Conservation (phyloP, 306 rosid species). For the Notholithocarpus densiflorus region DNA sequence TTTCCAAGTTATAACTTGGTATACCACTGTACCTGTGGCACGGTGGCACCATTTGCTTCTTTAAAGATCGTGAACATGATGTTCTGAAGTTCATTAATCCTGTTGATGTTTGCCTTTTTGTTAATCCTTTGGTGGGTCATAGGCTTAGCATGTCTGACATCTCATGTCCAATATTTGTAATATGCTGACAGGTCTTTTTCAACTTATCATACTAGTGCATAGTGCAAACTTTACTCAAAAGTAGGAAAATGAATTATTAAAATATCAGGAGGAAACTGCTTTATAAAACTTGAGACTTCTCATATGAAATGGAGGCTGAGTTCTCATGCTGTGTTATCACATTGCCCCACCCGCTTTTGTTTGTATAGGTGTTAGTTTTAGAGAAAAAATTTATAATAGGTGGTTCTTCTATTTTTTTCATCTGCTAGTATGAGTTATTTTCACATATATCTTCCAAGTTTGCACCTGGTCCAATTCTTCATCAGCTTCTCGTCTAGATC, state of each 20-base stretch:
- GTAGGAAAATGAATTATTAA: neutral
- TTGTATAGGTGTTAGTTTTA: no score
- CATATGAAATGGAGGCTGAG: neutral
- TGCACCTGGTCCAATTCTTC: no score
- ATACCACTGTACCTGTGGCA: neutral
- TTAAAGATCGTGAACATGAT: neutral
- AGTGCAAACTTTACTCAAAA: neutral
- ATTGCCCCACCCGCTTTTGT: no score
- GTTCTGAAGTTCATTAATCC: neutral
- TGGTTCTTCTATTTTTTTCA: no score
- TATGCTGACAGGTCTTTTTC: neutral
- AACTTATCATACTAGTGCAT: neutral
- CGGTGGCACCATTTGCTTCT: neutral
- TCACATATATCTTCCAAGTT: neutral
- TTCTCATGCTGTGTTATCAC: neutral
- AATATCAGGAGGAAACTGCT: neutral
- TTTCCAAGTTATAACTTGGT: neutral
- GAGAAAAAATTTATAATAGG: no score
- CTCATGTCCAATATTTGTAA: neutral
- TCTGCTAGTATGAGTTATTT: neutral
- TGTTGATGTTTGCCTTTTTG: neutral
- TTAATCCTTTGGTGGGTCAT: neutral
- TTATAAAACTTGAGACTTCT: neutral
- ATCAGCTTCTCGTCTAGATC: no score
- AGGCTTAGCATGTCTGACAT: neutral